Conservation (phyloP, 768 basidiomycete species). For the Panaeolus papilionaceus region DNA sequence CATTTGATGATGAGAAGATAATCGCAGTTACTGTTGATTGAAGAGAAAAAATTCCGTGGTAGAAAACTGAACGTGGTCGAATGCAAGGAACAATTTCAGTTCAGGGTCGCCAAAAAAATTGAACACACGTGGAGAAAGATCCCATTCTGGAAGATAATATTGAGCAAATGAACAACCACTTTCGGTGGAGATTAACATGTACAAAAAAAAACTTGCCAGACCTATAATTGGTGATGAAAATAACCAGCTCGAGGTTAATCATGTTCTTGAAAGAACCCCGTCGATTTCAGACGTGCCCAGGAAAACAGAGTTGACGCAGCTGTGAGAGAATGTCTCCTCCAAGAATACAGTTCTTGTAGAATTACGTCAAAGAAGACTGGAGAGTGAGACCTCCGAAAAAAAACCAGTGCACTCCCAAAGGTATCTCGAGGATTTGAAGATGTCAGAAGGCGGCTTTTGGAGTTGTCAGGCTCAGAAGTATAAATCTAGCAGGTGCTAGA, state of each 20-base stretch:
- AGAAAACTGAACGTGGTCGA: conserved; percentile 27
- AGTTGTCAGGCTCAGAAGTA: conserved; percentile 12
- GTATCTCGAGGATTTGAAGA: conserved; percentile 1
- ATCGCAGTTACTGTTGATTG: conserved; percentile 22
- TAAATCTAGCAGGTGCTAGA: conserved; percentile 11
- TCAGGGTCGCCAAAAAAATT: conserved; percentile 24
- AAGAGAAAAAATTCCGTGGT: conserved; percentile 27
- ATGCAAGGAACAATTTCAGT: conserved; percentile 19
- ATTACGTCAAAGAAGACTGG: conserved; percentile 5
- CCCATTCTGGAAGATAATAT: conserved; percentile 12
- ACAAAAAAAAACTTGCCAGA: conserved; percentile 5
- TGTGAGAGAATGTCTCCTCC: conserved; percentile 10
- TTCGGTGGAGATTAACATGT: conserved; percentile 14
- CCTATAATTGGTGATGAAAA: conserved; percentile 13
- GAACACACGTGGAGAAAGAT: conserved; percentile 15
- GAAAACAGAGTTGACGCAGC: conserved; percentile 11
- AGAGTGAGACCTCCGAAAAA: background rate
- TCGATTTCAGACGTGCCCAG: background rate
- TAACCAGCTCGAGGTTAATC: conserved; percentile 14
- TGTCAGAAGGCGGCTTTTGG: conserved; percentile 14
- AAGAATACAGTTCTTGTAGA: conserved; percentile 5
- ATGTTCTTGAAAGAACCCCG: conserved; percentile 9
- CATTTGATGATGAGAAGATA: conserved; percentile 34
- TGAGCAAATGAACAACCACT: conserved; percentile 12
- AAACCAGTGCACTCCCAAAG: background rate